phyloP scores from a whole-genome alignment of 2,329 filamentous ascomycete genomes.

The Penicillium sp. region DNA sequence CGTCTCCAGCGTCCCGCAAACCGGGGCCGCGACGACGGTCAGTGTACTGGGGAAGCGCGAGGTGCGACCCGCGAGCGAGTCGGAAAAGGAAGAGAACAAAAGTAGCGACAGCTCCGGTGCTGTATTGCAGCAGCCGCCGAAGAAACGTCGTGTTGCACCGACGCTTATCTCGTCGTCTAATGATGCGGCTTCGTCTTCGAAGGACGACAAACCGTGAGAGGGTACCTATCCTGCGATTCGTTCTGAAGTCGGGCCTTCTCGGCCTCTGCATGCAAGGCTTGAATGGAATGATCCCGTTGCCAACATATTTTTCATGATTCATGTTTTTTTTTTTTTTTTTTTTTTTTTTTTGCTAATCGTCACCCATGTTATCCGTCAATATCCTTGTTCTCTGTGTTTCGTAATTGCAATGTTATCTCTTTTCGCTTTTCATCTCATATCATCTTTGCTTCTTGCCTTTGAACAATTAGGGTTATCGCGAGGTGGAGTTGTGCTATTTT shows the following conservation, averaged over 20 bases:
- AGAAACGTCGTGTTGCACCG: slow-evolving; percentile 68
- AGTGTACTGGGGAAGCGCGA: slow-evolving; percentile 55
- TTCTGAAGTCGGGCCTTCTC: background rate
- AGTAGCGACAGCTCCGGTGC: slow-evolving; percentile 49
- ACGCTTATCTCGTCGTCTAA: slow-evolving; percentile 51
- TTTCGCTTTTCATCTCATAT: background rate
- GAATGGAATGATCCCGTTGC: background rate
- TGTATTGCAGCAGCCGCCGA: slow-evolving; percentile 47
- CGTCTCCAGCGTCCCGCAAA: slow-evolving; percentile 49
- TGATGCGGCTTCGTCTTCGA: slow-evolving; percentile 13
- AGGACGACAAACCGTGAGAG: slow-evolving; percentile 5
- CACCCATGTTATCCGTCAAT: slow-evolving; percentile 4
- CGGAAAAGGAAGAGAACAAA: slow-evolving; percentile 44
- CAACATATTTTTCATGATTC: slow-evolving; percentile 18
- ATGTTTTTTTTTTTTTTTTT: slow-evolving; percentile 19
- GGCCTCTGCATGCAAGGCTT: background rate
- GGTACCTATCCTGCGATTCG: background rate
- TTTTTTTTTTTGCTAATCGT: slow-evolving; percentile 13
- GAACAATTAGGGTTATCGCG: background rate
- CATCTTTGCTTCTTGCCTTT: background rate
- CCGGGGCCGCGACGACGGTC: slow-evolving; percentile 48
- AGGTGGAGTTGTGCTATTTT: background rate
- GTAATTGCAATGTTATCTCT: background rate
- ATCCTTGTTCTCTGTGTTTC: background rate
- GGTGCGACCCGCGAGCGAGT: slow-evolving; percentile 39